phyloP scores from a whole-genome alignment of 495 filamentous ascomycete genomes.

The Penicillium cataractarum region DNA sequence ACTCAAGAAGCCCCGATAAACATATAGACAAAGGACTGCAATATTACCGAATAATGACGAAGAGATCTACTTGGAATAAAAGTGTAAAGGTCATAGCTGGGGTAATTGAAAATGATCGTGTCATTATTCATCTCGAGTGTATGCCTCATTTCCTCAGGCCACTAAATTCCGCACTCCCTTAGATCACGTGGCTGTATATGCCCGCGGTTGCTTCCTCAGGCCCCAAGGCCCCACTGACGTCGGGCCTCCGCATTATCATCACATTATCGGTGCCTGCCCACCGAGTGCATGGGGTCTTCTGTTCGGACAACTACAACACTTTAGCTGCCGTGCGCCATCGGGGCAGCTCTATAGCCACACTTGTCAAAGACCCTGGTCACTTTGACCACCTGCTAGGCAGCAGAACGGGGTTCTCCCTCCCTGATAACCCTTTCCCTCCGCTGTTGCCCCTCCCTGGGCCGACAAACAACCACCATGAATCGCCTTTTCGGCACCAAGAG shows the following conservation, averaged over 20 bases:
- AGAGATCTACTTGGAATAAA: background rate
- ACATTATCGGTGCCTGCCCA: conserved; percentile 18
- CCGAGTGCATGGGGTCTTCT: background rate
- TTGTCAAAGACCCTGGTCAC: background rate
- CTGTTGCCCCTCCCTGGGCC: background rate
- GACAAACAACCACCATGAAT: conserved; percentile 70
- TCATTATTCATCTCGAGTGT: background rate
- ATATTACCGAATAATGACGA: background rate
- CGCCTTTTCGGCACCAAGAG: conserved; percentile 91
- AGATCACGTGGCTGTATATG: conserved; percentile 12
- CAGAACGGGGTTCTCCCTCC: background rate
- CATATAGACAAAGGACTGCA: background rate
- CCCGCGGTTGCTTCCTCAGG: background rate
- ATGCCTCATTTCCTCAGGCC: background rate
- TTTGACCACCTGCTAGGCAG: background rate
- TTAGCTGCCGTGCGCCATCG: background rate
- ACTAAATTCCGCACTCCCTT: background rate
- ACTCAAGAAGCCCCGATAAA: background rate
- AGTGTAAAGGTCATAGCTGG: background rate
- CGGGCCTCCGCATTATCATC: conserved; percentile 17
- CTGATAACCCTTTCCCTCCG: background rate
- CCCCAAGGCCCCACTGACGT: conserved; percentile 25
- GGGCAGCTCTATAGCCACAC: background rate
- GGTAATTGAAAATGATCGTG: background rate
- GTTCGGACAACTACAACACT: background rate